Base-by-base conservation (phyloP, 768 basidiomycete species). In the Collybiopsis luxurians region DNA sequence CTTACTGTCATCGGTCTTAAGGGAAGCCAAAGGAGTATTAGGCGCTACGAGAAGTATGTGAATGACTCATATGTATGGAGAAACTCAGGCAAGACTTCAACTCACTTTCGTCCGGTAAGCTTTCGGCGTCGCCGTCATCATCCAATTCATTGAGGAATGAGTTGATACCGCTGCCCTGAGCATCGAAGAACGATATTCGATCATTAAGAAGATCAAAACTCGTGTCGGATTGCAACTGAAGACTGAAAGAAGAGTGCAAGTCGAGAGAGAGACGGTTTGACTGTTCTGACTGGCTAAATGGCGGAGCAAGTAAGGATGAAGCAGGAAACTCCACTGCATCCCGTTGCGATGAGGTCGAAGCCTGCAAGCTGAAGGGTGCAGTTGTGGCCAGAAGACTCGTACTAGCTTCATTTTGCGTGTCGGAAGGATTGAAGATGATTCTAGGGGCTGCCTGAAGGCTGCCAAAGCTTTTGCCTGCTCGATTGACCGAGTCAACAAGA, bases 181-280 rank as follows among this genome's bases (percentile, higher is more conserved):
- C 52, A 34, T 52, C 66, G 42, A 80, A 71, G 59, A 81, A 78
- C 0, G 80, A 81, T 49, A 82, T 73, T 53, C 75, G 77, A 62
- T 82, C 81, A 56, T 79, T 81, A 53, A 83, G 62, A 34, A 83
- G 60, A 61, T 83, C 80, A 61, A 82, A 82, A 31, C 75, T 77
- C 34, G 71, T 65, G n/a, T 80, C 79, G 30, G 73, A 74, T 53
- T 73, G 70, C 34, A 80, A 65, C 38, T 81, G 78, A 27, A 80
- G 53, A 13, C 76, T 75, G 63, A 83, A 81, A 10, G 80, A 79
- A 3, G 75, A 64, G 26, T 78, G 72, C 19, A 80, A 69, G 60
- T 83, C 80, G 17, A 77, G 66, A 26, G 79, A 80, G 51, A 66
- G 66, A 11, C 75, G 75, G 54, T 74, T 75, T 3, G 49, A 31